Evolutionary conservation across 352 stramenopile genomes (phyloP).

Genomic region (Phytopythium oedochilum): DNA sequence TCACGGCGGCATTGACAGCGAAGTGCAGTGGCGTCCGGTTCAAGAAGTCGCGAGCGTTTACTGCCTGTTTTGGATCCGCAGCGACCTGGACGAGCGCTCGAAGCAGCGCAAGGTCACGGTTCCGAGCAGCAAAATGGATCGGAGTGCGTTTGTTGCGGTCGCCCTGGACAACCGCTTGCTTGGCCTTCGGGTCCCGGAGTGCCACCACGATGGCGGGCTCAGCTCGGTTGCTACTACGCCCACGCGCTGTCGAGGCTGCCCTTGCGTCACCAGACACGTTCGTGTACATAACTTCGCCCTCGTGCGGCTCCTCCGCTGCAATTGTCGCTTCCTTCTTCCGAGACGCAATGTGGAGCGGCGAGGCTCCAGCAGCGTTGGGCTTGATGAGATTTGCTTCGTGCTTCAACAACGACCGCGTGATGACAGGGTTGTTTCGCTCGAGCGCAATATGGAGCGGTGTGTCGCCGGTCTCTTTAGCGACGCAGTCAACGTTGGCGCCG

Average conservation of each 20-base stretch:
- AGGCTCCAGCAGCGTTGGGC: conserved; percentile 25
- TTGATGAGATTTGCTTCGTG: conserved; percentile 43
- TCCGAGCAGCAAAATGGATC: conserved; percentile 52
- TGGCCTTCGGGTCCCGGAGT: conserved; percentile 36
- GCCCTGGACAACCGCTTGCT: conserved; percentile 34
- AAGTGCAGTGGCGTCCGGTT: conserved; percentile 66
- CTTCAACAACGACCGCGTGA: conserved; percentile 38
- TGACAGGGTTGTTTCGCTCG: conserved; percentile 26
- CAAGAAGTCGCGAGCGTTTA: conserved; percentile 48
- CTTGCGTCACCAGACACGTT: not conserved
- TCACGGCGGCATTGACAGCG: conserved; percentile 58
- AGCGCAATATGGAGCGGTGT: conserved; percentile 52
- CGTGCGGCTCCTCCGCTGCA: conserved; percentile 36
- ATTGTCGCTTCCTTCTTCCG: conserved; percentile 34
- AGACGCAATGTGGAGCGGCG: conserved; percentile 46
- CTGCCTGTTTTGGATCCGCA: conserved; percentile 24
- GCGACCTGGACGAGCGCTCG: conserved; percentile 35
- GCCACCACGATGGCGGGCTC: conserved; percentile 48
- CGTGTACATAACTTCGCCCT: conserved; percentile 56
- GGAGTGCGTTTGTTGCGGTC: conserved; percentile 47
- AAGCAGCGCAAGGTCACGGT: conserved; percentile 61
- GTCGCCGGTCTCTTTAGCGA: conserved; percentile 27
- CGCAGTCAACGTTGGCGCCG: conserved; percentile 33
- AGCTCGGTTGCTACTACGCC: not conserved
- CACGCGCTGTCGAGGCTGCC: not conserved